These are phyloP conservation scores for Ambrosiella xylebori DNA, from an alignment of 2,329 filamentous ascomycete species.

Conservation along the genomic window DNA sequence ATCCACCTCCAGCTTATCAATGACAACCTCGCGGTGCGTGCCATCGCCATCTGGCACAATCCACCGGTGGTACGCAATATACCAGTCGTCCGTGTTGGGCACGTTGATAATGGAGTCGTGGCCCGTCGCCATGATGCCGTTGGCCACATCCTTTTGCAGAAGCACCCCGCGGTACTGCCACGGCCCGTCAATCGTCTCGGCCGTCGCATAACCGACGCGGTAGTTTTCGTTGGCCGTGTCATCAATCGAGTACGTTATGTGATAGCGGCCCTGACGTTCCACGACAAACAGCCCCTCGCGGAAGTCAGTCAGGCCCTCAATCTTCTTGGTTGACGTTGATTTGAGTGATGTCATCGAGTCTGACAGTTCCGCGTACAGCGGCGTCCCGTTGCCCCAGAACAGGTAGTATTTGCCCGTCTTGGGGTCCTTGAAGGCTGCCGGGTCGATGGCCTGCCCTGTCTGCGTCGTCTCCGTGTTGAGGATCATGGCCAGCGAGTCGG, in stretches of 20 bases:
- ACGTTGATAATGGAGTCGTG: slow-evolving; percentile 30
- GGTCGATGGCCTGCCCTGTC: slow-evolving; percentile 36
- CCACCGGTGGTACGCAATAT: slow-evolving; percentile 32
- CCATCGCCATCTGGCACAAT: slow-evolving; percentile 28
- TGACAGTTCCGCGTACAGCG: slow-evolving; percentile 25
- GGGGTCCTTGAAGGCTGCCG: slow-evolving; percentile 42
- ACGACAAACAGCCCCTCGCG: slow-evolving; percentile 27
- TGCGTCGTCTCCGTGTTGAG: slow-evolving; percentile 30
- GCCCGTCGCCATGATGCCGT: slow-evolving; percentile 29
- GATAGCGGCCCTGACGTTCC: slow-evolving; percentile 28
- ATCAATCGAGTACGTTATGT: slow-evolving; percentile 30
- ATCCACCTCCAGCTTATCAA: slow-evolving; percentile 26
- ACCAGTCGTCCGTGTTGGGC: slow-evolving; percentile 31
- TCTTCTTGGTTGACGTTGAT: slow-evolving; percentile 18
- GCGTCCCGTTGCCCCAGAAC: slow-evolving; percentile 39
- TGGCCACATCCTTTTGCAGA: slow-evolving; percentile 24
- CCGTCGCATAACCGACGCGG: slow-evolving; percentile 29
- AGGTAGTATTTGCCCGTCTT: slow-evolving; percentile 39
- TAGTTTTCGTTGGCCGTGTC: slow-evolving; percentile 30
- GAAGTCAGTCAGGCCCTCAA: slow-evolving; percentile 25
- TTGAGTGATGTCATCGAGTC: slow-evolving; percentile 31
- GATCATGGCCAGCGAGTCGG: slow-evolving; percentile 35
- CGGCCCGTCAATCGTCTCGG: slow-evolving; percentile 22
- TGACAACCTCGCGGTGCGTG: slow-evolving; percentile 25
- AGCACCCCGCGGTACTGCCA: slow-evolving; percentile 29